phyloP scores from a whole-genome alignment of 805 yeast species.

The Komagataella mondaviorum region DNA sequence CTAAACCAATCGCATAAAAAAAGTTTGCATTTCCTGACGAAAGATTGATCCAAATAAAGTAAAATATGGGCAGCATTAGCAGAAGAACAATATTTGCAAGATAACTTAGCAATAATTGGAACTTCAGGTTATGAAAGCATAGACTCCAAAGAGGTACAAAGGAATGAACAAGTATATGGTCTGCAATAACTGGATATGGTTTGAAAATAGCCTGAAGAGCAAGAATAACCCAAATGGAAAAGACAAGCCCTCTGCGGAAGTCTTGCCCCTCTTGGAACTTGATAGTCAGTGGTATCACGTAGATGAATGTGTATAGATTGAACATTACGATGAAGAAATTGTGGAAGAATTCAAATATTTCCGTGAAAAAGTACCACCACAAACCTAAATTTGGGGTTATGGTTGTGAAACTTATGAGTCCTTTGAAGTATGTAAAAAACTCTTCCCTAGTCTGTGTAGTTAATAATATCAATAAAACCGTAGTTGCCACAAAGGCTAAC shows the following conservation, averaged over 20 bases:
- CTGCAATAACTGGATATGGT: slow-evolving; percentile 79
- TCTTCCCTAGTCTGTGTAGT: neutral
- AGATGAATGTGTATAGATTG: slow-evolving; percentile 57
- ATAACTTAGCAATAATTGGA: slow-evolving; percentile 15
- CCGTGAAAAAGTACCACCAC: slow-evolving; percentile 98
- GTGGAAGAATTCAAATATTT: slow-evolving; percentile 82
- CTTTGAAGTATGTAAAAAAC: slow-evolving; percentile 34
- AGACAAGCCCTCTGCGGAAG: slow-evolving; percentile 10
- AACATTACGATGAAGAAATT: slow-evolving; percentile 76
- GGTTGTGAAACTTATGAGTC: slow-evolving; percentile 46
- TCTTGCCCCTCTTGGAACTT: slow-evolving; percentile 28
- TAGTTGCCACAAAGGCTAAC: neutral
- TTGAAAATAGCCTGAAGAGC: slow-evolving; percentile 46
- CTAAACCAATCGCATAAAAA: slow-evolving; percentile 86
- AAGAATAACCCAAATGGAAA: slow-evolving; percentile 25
- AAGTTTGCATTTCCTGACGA: slow-evolving; percentile 96
- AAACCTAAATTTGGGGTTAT: slow-evolving; percentile 84
- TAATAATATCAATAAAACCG: slow-evolving; percentile 14
- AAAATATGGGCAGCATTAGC: slow-evolving; percentile 74
- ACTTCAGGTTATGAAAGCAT: slow-evolving; percentile 13
- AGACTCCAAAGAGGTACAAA: slow-evolving; percentile 16
- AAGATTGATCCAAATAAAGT: slow-evolving; percentile 85
- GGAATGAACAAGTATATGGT: slow-evolving; percentile 32
- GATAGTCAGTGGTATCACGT: slow-evolving; percentile 61
- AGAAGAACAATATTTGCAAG: slow-evolving; percentile 18